Evolutionary conservation across 106 monocot genomes (phyloP).

Genomic region (Dendrobium nobile): DNA sequence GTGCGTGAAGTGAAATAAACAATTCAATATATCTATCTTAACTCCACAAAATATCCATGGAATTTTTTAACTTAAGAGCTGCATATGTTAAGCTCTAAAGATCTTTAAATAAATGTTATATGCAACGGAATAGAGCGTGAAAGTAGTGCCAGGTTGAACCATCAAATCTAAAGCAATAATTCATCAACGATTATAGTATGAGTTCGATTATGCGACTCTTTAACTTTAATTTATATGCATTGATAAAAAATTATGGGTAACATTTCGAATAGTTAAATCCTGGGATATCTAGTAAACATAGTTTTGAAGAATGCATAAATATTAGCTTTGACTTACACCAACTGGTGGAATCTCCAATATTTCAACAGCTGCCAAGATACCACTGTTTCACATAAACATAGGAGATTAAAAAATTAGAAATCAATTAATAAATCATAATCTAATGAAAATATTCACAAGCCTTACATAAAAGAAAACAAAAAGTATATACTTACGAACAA

Average conservation of each 20-base stretch:
- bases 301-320: background rate
- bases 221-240: no score
- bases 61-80: background rate
- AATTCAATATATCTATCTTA: background rate
- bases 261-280: background rate
- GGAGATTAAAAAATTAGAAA: background rate
- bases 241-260: no score
- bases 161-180: background rate
- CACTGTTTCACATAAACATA: conserved; percentile 32
- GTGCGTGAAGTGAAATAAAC: background rate
- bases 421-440: background rate
- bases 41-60: background rate
- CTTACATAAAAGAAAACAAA: background rate
- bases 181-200: no score
- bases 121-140: background rate
- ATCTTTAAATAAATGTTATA: background rate
- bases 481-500: background rate
- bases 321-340: conserved; percentile 40
- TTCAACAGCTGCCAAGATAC: conserved; percentile 72
- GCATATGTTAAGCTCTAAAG: background rate
- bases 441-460: background rate
- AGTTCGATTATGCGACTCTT: no score
- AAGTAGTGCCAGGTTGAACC: background rate
- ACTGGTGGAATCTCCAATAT: conserved; percentile 33
- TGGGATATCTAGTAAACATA: background rate